These are phyloP conservation scores for Mycena metata DNA, from an alignment of 768 basidiomycete genomes.

Conservation along the genomic window DNA sequence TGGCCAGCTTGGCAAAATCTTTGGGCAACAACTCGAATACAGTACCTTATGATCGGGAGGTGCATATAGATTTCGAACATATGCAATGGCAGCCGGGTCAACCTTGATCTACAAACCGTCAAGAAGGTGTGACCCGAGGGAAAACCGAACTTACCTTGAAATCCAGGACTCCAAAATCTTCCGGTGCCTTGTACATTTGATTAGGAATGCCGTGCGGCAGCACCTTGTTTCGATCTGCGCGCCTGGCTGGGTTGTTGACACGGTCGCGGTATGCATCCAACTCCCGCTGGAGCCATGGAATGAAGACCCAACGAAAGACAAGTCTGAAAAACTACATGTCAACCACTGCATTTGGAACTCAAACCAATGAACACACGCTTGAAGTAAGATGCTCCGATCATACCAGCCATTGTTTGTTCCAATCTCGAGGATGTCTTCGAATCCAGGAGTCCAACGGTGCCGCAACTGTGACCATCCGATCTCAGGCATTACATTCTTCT, in stretches of 20 bases:
- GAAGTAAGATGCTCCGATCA: conserved; percentile 40
- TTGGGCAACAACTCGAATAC: background rate
- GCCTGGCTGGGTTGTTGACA: conserved; percentile 38
- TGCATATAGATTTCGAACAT: conserved; percentile 37
- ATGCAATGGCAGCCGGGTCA: conserved; percentile 30
- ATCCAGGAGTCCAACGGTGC: conserved; percentile 50
- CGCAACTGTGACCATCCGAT: conserved; percentile 54
- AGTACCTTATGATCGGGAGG: background rate
- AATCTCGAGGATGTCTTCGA: conserved; percentile 20
- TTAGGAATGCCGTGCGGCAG: conserved; percentile 51
- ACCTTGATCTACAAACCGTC: conserved; percentile 32
- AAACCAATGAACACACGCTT: conserved; percentile 33
- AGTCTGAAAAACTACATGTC: conserved; percentile 33
- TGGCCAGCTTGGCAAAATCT: background rate
- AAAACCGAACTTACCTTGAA: conserved; percentile 47
- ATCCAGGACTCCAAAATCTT: conserved; percentile 43
- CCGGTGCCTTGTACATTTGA: conserved; percentile 45
- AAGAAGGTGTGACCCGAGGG: background rate
- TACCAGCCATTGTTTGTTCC: conserved; percentile 49
- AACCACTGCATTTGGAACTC: background rate
- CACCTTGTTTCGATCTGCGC: conserved; percentile 47
- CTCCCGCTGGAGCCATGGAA: no score
- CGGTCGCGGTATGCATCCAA: conserved; percentile 44
- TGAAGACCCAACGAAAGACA: conserved; percentile 54
- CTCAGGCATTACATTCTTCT: conserved; percentile 56